Percentiles rank a stretch among this genome's conserved stretches.
Evolutionary conservation across 306 rosid species (phyloP).

Genomic region (Betula pendula): DNA sequence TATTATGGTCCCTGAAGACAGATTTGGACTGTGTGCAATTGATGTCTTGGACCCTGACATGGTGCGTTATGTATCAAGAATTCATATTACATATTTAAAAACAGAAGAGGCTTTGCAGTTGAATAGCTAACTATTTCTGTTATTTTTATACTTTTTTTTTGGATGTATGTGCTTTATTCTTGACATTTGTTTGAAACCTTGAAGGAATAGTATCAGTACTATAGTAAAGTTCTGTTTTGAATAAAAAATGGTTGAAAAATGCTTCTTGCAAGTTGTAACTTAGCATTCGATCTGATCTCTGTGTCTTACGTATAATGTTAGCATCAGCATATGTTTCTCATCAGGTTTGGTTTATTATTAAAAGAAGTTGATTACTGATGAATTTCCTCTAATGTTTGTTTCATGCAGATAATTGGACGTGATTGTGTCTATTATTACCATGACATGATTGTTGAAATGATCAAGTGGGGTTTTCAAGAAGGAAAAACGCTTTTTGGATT

Average conservation of each 20-base stretch:
- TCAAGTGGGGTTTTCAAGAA: conserved; percentile 86
- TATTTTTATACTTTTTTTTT: background rate
- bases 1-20: conserved; percentile 78
- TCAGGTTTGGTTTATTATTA: background rate
- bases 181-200: background rate
- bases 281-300: background rate
- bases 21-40: conserved; percentile 77
- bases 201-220: background rate
- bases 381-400: conserved; percentile 7
- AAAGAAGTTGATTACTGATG: background rate
- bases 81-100: background rate
- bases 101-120: background rate
- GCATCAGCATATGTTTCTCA: background rate
- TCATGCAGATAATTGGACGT: conserved; percentile 72
- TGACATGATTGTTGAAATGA: conserved; percentile 87
- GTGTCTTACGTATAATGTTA: background rate
- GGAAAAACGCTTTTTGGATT: conserved; percentile 95
- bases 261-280: background rate
- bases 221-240: background rate
- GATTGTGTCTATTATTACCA: conserved; percentile 86
- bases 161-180: background rate
- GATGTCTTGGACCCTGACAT: conserved; percentile 90
- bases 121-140: background rate
- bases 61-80: conserved; percentile 48
- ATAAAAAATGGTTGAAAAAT: background rate